phyloP scores from a whole-genome alignment of 164 flowering plant genomes.

The Dillenia suffruticosa region DNA sequence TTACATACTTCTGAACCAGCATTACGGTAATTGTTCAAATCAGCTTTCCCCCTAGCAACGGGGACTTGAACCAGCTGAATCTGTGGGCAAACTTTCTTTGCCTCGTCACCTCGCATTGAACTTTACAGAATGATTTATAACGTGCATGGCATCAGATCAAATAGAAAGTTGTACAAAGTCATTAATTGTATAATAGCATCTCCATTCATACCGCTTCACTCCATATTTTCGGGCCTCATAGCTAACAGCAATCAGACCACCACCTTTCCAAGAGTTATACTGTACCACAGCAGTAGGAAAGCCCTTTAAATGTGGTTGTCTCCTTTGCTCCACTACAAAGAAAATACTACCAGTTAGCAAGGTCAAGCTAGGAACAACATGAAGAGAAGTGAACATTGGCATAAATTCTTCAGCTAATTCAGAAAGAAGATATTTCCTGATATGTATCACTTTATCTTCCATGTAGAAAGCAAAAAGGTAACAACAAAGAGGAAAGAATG shows the following conservation, averaged over 20 bases:
- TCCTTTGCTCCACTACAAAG: conserved; percentile 80
- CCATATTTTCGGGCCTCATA: conserved; percentile 96
- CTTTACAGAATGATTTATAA: conserved; percentile 22
- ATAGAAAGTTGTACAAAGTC: no score
- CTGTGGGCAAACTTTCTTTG: conserved; percentile 78
- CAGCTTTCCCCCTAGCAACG: conserved; percentile 94
- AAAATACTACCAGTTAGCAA: background rate
- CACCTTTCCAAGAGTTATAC: conserved; percentile 96
- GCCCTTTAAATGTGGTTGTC: conserved; percentile 70
- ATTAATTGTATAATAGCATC: no score
- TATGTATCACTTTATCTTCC: no score
- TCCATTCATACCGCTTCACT: conserved; percentile 66
- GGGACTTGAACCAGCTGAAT: conserved; percentile 92
- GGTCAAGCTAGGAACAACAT: background rate
- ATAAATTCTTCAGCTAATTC: no score
- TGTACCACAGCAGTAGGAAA: conserved; percentile 91
- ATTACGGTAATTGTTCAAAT: conserved; percentile 65
- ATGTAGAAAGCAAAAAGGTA: no score
- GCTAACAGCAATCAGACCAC: conserved; percentile 87
- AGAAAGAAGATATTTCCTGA: no score
- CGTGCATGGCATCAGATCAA: background rate
- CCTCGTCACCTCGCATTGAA: conserved; percentile 96
- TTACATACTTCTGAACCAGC: conserved; percentile 89
- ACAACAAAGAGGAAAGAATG: no score
- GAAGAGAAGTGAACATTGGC: no score